Conservation (phyloP, 163 green algal genomes). For the Scenedesmus sp. region DNA sequence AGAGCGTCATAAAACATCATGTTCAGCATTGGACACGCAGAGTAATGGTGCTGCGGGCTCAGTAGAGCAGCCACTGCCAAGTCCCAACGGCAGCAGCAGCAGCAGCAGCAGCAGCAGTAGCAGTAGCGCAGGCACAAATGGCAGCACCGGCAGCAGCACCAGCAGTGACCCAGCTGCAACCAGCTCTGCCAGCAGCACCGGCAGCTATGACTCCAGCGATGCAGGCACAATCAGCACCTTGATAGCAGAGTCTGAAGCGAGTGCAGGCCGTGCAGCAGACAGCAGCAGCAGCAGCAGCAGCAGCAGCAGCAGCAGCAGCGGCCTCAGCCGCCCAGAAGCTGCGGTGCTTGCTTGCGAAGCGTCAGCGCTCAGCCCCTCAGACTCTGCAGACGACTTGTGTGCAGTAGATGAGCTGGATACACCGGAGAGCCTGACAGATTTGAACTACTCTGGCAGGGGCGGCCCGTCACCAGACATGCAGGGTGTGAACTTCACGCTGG, state of each 20-base stretch:
- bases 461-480: neutral
- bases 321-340: neutral
- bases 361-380: neutral
- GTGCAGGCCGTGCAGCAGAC: neutral
- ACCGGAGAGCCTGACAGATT: constrained; percentile 5
- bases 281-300: neutral
- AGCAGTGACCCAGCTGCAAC: neutral
- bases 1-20: neutral
- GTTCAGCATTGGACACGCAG: neutral
- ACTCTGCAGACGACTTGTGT: constrained; percentile 34
- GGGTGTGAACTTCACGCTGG: neutral
- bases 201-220: neutral
- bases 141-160: neutral
- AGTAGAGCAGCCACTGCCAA: neutral
- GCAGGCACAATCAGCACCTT: neutral
- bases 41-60: neutral
- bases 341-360: constrained; percentile 4
- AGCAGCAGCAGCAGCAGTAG: constrained; percentile 3
- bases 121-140: neutral
- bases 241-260: constrained; percentile 9
- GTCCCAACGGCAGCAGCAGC: constrained; percentile 7
- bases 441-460: constrained; percentile 5
- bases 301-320: neutral
- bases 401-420: constrained; percentile 34
- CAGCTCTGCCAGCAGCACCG: constrained; percentile 16